Base-by-base conservation (phyloP, 2,329 filamentous ascomycete genomes). In the Penicillium thymicola region DNA sequence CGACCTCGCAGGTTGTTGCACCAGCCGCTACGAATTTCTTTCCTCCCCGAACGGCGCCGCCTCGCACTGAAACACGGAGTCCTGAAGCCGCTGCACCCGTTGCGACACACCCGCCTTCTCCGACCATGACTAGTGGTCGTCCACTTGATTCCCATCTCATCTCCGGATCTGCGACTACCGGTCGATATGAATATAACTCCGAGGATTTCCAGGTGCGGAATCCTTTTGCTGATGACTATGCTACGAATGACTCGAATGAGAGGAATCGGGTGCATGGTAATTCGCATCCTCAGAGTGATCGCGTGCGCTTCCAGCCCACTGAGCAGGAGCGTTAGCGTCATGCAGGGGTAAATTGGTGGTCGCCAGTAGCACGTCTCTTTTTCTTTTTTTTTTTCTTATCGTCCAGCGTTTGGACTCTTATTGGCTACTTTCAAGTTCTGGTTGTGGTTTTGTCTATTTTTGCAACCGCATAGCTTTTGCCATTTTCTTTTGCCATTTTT, bases 121-220 rank as follows among this genome's bases (percentile, higher is more conserved):
- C 63, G 6, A 23, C 45, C 0, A 56, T 56, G 42, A 37, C 66
- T 4, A 48, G 61, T 28, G 50, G 60, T 9, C 52, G 62, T 7
- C 47, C 58, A n/a, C 42, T 30, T 40, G 40, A 14, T 36, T 28
- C 47, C 13, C 27, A 45, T n/a, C 27, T 34, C 5, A 18, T 27
- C 3, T 2, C 43, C 5, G 32, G 18, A n/a, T 48, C 43, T 9
- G n/a, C 28, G 4, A 32, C 44, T 27, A 41, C 18, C 5, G n/a
- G 58, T 7, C 60, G 65, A 25, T 72, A 70, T 50, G 70, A 76
- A 53, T 75, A 75, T 51, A 72, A 71, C 10, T 65, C 75, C 8
- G 69, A 70, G 43, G 72, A 75, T 38, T 75, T 72, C 55, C 70
- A 74, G 51, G 72, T 76, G 21, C 73, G 74, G 56, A 75, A 77